Evolutionary conservation across 2,329 filamentous ascomycete species (phyloP).

Genomic region (Pezicula neosporulosa): DNA sequence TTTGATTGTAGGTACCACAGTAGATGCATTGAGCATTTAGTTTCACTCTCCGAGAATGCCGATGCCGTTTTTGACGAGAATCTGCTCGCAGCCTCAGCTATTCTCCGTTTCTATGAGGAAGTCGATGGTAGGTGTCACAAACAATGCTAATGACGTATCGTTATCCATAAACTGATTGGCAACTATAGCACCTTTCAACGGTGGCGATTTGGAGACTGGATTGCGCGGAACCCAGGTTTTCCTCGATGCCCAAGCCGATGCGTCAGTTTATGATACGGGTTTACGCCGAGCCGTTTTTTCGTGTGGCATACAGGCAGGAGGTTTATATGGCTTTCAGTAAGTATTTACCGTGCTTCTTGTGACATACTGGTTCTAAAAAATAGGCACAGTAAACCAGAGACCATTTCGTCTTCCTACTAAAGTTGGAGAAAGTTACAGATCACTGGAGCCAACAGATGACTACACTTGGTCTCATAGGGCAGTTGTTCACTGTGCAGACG

Average conservation of each 20-base stretch:
- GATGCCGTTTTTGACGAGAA: conserved; percentile 33
- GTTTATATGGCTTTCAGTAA: conserved; percentile 36
- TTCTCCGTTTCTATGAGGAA: conserved; percentile 37
- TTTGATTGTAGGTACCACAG: conserved; percentile 34
- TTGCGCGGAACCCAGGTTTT: conserved; percentile 5
- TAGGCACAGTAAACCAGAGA: not conserved
- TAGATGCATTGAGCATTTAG: conserved; percentile 35
- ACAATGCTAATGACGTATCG: not conserved
- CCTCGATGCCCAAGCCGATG: conserved; percentile 16
- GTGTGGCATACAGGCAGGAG: conserved; percentile 44
- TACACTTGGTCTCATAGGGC: conserved; percentile 17
- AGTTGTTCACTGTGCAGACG: conserved; percentile 18
- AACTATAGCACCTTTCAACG: not conserved
- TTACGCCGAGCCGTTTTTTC: conserved; percentile 39
- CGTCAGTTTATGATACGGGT: conserved; percentile 25
- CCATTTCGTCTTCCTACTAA: not conserved
- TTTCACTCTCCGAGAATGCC: conserved; percentile 32
- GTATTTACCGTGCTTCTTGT: not conserved
- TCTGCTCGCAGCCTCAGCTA: conserved; percentile 34
- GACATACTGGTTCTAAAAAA: too few species aligned
- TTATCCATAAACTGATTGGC: not conserved
- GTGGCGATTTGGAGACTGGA: not conserved
- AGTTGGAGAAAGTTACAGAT: not conserved
- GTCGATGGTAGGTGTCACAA: conserved; percentile 27
- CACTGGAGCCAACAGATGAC: conserved; percentile 15